Conservation (phyloP, 176 grass and related monocot genomes). For the Miscanthus lutarioriparius region DNA sequence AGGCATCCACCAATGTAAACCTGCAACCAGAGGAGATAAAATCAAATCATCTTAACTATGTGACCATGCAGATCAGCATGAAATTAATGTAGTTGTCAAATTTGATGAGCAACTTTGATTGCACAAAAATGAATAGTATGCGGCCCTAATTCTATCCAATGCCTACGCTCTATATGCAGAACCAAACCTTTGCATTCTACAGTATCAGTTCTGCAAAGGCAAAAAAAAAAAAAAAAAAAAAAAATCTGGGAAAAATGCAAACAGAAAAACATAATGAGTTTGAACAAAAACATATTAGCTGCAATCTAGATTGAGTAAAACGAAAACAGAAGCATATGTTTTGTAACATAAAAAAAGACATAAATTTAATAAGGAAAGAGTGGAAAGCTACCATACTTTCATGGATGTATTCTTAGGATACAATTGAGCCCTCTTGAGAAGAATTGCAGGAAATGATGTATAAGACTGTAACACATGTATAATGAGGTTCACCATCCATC, state of each 20-base stretch:
- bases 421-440: slow-evolving; percentile 58
- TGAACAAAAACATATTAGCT: slow-evolving; percentile 4
- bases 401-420: slow-evolving; percentile 47
- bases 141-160: slow-evolving; percentile 10
- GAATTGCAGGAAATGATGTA: slow-evolving; percentile 51
- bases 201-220: background rate
- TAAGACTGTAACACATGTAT: slow-evolving; percentile 92
- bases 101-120: slow-evolving; percentile 21
- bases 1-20: slow-evolving; percentile 76
- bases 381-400: slow-evolving; percentile 52
- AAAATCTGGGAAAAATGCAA: background rate
- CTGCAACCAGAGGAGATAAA: slow-evolving; percentile 50
- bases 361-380: slow-evolving; percentile 18
- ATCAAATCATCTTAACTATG: slow-evolving; percentile 21
- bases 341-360: slow-evolving; percentile 4
- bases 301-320: slow-evolving; percentile 10
- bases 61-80: slow-evolving; percentile 20
- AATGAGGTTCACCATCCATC: slow-evolving; percentile 90
- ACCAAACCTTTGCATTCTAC: background rate
- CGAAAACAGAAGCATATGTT: slow-evolving; percentile 9
- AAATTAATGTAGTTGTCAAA: slow-evolving; percentile 5
- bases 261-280: background rate
- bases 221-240: background rate
- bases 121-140: slow-evolving; percentile 5
- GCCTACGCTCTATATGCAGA: background rate